phyloP scores from a whole-genome alignment of 257 asterid genomes.

The Echites panduratus region DNA sequence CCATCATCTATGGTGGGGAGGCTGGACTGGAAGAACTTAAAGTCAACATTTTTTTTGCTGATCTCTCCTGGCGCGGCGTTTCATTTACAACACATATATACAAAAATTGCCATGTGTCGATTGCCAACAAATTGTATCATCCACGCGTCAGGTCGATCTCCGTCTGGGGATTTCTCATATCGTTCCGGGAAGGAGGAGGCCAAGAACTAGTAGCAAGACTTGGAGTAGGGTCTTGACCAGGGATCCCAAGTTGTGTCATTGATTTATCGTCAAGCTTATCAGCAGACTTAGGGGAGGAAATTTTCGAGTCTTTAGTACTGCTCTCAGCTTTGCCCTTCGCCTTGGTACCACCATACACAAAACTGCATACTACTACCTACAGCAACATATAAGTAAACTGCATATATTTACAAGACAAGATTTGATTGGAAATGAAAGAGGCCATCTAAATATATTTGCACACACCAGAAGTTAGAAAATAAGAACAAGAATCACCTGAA shows the following conservation, averaged over 20 bases:
- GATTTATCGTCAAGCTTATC: slow-evolving; percentile 46
- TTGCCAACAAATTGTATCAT: slow-evolving; percentile 40
- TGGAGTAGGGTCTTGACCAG: slow-evolving; percentile 37
- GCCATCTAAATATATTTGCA: neutral
- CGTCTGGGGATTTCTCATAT: slow-evolving; percentile 48
- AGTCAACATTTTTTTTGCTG: slow-evolving; percentile 9
- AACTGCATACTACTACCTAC: slow-evolving; percentile 84
- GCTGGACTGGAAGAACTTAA: slow-evolving; percentile 9
- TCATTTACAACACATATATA: slow-evolving; percentile 63
- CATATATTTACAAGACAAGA: neutral
- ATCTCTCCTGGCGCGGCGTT: slow-evolving; percentile 27
- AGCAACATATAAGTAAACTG: too few species aligned
- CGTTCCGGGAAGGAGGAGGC: slow-evolving; percentile 51
- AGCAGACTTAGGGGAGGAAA: slow-evolving; percentile 20
- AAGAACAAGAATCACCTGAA: slow-evolving; percentile 33
- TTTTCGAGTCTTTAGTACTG: slow-evolving; percentile 31
- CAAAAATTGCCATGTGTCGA: slow-evolving; percentile 37
- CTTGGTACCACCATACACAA: slow-evolving; percentile 62
- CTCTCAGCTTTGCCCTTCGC: slow-evolving; percentile 46
- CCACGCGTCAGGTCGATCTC: slow-evolving; percentile 82
- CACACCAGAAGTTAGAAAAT: neutral
- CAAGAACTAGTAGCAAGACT: slow-evolving; percentile 41
- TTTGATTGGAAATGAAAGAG: neutral
- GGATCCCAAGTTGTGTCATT: slow-evolving; percentile 24
- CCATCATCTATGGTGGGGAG: slow-evolving; percentile 31